These are phyloP conservation scores for Davidsoniella eucalypti DNA, from an alignment of 2,329 filamentous ascomycete genomes.

Conservation along the genomic window DNA sequence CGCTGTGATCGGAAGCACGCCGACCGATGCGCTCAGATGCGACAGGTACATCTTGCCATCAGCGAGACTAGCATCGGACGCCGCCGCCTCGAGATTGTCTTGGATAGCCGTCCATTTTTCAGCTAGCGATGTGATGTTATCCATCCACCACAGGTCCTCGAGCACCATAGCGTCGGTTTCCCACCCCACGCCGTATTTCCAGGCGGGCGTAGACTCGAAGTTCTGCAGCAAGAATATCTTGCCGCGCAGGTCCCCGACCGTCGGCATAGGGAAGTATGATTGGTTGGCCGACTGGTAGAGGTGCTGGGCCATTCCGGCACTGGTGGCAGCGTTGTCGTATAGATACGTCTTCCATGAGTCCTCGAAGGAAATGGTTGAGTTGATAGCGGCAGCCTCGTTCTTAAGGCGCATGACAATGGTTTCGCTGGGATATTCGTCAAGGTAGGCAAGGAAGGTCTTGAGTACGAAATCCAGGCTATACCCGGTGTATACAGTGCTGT, in stretches of 20 bases:
- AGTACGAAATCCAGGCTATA: conserved; percentile 28
- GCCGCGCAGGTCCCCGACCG: conserved; percentile 27
- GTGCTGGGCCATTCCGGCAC: conserved; percentile 20
- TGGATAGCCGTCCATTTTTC: conserved; percentile 30
- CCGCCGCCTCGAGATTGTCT: conserved; percentile 23
- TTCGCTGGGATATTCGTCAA: conserved; percentile 28
- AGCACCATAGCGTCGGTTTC: conserved; percentile 26
- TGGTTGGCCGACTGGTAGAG: conserved; percentile 16
- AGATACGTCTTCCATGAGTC: conserved; percentile 28
- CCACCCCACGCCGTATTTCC: conserved; percentile 28
- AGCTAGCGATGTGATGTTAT: conserved; percentile 25
- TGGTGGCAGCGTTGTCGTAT: conserved; percentile 20
- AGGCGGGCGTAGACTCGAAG: conserved; percentile 13
- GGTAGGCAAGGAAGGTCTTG: conserved; percentile 25
- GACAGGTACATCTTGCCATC: conserved; percentile 18
- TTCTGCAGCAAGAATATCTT: conserved; percentile 33
- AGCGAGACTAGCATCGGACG: conserved; percentile 10
- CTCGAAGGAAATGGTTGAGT: conserved; percentile 21
- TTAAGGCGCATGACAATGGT: conserved; percentile 33
- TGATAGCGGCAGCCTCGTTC: conserved; percentile 25
- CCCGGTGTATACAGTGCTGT: conserved; percentile 27
- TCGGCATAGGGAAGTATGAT: conserved; percentile 25
- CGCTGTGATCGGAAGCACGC: conserved; percentile 26
- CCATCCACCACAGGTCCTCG: conserved; percentile 30
- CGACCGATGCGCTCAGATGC: neutral